A percentile compares a stretch with the other conserved stretches of the same genome.
Conservation (phyloP, 306 rosid genomes). For the Inga oerstediana region DNA sequence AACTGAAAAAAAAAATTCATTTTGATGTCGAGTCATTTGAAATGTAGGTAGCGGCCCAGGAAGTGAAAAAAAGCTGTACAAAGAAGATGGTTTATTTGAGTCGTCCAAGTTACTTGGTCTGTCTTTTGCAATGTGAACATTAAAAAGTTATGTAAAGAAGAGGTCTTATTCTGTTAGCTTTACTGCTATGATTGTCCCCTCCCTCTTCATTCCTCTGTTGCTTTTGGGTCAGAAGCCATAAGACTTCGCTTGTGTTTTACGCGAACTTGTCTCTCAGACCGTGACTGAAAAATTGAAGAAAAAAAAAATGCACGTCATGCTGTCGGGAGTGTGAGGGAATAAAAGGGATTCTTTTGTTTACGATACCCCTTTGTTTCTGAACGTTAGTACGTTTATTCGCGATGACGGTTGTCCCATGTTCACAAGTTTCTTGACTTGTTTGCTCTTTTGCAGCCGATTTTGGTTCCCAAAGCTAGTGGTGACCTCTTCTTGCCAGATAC, state of each 20-base stretch:
- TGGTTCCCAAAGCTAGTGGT: background rate
- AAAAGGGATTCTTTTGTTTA: background rate
- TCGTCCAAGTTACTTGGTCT: background rate
- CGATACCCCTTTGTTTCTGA: background rate
- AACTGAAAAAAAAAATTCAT: background rate
- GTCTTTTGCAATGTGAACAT: constrained; percentile 19
- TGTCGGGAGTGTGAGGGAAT: background rate
- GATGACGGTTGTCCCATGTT: background rate
- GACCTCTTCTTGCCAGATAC: background rate
- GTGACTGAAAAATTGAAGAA: too few relatives aligned
- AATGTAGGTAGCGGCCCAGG: constrained; percentile 44
- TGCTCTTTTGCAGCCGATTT: background rate
- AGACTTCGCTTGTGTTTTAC: constrained; percentile 33
- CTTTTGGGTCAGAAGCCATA: background rate
- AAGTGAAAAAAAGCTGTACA: constrained; percentile 50
- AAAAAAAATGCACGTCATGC: background rate
- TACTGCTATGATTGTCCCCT: background rate
- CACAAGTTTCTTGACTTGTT: background rate
- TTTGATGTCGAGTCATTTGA: constrained; percentile 35
- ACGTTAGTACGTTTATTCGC: constrained; percentile 3
- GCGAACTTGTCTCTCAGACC: background rate
- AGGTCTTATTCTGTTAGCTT: background rate
- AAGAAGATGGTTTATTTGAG: constrained; percentile 44
- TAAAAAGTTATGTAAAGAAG: background rate
- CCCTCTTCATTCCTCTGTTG: background rate